Base-by-base conservation (phyloP, 2,329 filamentous ascomycete genomes). In the Neopestalotiopsis clavispora region DNA sequence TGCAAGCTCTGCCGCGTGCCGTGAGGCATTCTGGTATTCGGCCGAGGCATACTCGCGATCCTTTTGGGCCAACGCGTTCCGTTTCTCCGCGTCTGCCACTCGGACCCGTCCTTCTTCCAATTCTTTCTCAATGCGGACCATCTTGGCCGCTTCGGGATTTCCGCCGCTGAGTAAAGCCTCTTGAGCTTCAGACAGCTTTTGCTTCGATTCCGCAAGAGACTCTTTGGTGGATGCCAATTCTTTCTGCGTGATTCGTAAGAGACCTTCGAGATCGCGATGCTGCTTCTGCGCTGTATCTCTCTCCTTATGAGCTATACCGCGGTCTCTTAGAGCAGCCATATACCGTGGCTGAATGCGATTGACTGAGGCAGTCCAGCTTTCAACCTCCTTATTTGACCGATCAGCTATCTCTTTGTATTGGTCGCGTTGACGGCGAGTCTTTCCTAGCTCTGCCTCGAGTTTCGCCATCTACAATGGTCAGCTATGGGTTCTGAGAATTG, bases 11-110 rank as follows among this genome's bases (percentile, higher is more conserved):
- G 80, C 80, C 2, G 84, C 84, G 1, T 81, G 77, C 40, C 84
- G 83, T 9, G 87, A 88, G 1, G 86, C 85, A 28, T 86, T 82
- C 72, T 91, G 90, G 73, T 92, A 93, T 10, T 85, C 81, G 4
- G 83, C 82, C 66, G 87, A 85, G 13, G 84, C 80, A 73, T 90
- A 93, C 1, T 89, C 87, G 32, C 85, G 80, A 4, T 90, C 87
- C 14, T 80, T 81, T 34, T 85, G 78, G 1, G 77, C 71, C 14
- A 72, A 73, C 3, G 72, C 70, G 2, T 79, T 45, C 65, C 80
- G 82, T 73, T 82, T 83, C 71, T 85, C 80, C 3, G 83, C 74
- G 5, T 73, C 69, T 4, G 82, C 77, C 4, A 81, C 78, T 66
- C 81, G 80, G 4, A 81, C 75, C 23, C 80, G 80, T 0, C 78